Base-by-base conservation (phyloP, 2,329 filamentous ascomycete species). In the Colletotrichum sp. region DNA sequence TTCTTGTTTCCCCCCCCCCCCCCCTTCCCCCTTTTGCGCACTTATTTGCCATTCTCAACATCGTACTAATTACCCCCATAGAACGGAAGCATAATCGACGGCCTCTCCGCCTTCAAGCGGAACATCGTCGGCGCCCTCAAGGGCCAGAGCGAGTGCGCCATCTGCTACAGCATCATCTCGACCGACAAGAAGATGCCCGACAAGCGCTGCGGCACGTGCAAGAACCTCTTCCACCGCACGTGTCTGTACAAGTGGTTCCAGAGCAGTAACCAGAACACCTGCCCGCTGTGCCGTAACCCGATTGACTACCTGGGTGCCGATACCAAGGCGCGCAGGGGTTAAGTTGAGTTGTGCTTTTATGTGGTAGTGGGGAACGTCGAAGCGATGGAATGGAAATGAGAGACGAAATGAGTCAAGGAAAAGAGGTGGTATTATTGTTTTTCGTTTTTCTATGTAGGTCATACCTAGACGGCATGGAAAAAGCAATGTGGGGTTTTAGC, bases 161-260 rank as follows among this genome's bases (percentile, higher is more conserved):
- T 99, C 82, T 99, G 96, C 88, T 99, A 99, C 87, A 96, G 93
- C 76, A 96, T 99, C 82, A 95, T 99, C 78, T 95, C 95, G 21
- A 92, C 92, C 9, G 96, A 98, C 84, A 95, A 95, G 88, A 94
- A 94, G 84, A 92, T 98, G 84, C 97, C 97, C 0, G 96, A 97
- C 84, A 99, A 99, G 89, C 90, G 92, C 71, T 99, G 97, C 84
- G 89, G 91, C 63, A 99, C 96, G 2, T 99, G 97, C 89, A 96
- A 96, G 88, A 96, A 99, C 85, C 88, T 95, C 69, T 99, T 99
- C 88, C 97, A 99, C 85, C 91, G 93, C 1, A 91, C 92, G 4
- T 99, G 97, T 86, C 86, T 99, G 85, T 98, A 95, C 88, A 96
- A 96, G 86, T 99, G 97, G 97, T 99, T 99, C 88, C 95, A 95